Conservation (phyloP, 768 basidiomycete genomes). For the Sporobolomyces phaffii region DNA sequence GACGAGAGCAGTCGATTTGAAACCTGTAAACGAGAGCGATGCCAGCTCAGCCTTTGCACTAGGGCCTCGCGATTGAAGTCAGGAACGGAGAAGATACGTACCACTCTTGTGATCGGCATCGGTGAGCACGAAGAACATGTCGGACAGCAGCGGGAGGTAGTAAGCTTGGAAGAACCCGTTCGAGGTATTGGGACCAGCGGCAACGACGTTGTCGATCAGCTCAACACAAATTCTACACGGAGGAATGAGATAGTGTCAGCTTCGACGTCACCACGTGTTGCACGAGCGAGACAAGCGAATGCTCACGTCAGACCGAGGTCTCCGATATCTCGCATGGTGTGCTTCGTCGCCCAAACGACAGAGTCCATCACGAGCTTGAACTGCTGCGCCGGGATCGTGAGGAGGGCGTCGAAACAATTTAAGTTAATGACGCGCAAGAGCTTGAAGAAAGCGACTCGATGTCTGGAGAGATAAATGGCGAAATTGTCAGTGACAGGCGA, state of each 20-base stretch:
- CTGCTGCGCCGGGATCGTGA: conserved; percentile 62
- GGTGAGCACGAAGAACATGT: conserved; percentile 93
- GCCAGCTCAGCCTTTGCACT: too few relatives aligned
- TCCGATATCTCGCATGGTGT: conserved; percentile 96
- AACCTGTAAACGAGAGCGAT: conserved; percentile 54
- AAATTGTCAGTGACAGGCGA: neutral
- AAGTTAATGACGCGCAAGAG: conserved; percentile 84
- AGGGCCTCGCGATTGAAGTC: neutral
- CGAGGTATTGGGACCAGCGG: conserved; percentile 67
- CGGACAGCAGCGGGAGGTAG: conserved; percentile 84
- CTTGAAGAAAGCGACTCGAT: conserved; percentile 94
- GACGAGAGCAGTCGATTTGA: conserved; percentile 64
- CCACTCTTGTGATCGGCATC: conserved; percentile 97
- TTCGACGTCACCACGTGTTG: too few relatives aligned
- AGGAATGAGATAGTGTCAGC: neutral
- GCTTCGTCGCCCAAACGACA: conserved; percentile 99
- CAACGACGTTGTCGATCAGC: conserved; percentile 88
- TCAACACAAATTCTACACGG: conserved; percentile 73
- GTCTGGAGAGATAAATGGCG: conserved; percentile 43
- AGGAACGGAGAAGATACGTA: conserved; percentile 31
- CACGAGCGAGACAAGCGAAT: conserved; percentile 12
- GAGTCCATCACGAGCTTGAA: conserved; percentile 99
- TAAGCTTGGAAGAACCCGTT: conserved; percentile 96
- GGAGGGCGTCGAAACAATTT: conserved; percentile 80
- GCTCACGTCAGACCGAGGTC: conserved; percentile 59